phyloP scores from a whole-genome alignment of 139 green algal species.

The Chlamydomonas schloesseri region DNA sequence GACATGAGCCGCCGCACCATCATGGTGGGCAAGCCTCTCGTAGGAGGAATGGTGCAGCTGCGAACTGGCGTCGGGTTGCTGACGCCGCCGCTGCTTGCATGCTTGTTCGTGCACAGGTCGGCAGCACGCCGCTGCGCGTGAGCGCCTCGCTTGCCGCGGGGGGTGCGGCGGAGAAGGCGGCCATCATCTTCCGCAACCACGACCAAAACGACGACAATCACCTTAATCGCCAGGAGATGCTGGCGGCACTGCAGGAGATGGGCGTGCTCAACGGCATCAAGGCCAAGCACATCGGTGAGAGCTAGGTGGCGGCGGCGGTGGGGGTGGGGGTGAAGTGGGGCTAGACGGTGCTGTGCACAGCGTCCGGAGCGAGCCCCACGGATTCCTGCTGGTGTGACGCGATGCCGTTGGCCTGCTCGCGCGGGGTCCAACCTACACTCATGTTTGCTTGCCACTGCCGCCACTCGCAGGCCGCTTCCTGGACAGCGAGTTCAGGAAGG shows the following conservation, averaged over 20 bases:
- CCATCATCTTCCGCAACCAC: conserved; percentile 71
- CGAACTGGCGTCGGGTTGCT: too few relatives aligned
- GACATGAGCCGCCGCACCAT: conserved; percentile 58
- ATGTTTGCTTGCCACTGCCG: too few relatives aligned
- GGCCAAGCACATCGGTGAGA: conserved; percentile 65
- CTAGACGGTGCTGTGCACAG: too few relatives aligned
- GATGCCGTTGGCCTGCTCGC: too few relatives aligned
- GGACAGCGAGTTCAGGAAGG: conserved; percentile 66
- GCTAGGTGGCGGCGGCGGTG: neutral
- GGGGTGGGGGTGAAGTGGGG: too few relatives aligned
- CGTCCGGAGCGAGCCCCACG: too few relatives aligned
- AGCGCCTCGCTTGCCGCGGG: conserved; percentile 58
- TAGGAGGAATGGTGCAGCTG: too few relatives aligned
- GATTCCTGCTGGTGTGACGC: too few relatives aligned
- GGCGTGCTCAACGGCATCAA: conserved; percentile 70
- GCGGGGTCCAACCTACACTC: too few relatives aligned
- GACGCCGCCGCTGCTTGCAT: neutral
- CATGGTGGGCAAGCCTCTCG: conserved; percentile 41
- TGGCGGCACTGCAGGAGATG: conserved; percentile 65
- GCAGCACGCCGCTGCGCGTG: conserved; percentile 46
- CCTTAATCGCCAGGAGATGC: conserved; percentile 69
- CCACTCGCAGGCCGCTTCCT: conserved; percentile 64
- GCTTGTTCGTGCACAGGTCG: neutral
- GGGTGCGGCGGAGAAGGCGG: conserved; percentile 63
- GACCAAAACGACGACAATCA: conserved; percentile 66